These are phyloP conservation scores for Aquanectria penicillioides DNA, from an alignment of 2,329 filamentous ascomycete genomes.

Conservation along the genomic window DNA sequence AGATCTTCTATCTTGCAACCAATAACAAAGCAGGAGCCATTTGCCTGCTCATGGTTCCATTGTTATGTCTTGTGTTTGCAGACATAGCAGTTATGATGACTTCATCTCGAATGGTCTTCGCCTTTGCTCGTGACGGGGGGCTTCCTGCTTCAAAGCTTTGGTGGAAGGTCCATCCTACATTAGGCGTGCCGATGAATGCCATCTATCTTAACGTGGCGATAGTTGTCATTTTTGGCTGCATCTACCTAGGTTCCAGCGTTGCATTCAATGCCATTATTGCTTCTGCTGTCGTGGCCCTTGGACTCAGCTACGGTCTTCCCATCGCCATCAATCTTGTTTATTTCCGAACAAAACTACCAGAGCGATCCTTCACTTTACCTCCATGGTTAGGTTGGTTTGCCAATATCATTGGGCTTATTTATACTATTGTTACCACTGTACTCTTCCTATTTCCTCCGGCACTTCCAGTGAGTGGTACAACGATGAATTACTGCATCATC, in stretches of 20 bases:
- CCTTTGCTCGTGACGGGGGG: constrained; percentile 72
- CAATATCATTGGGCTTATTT: constrained; percentile 62
- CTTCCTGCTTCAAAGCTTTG: constrained; percentile 70
- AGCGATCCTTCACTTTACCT: constrained; percentile 49
- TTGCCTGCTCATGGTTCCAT: constrained; percentile 73
- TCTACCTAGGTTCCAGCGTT: constrained; percentile 71
- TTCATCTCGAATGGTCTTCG: constrained; percentile 72
- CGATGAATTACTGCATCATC: constrained; percentile 70
- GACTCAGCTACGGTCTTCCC: constrained; percentile 79
- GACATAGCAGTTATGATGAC: constrained; percentile 73
- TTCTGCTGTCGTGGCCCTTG: constrained; percentile 76
- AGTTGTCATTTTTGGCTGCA: constrained; percentile 74
- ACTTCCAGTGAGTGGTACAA: constrained; percentile 69
- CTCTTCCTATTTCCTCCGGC: constrained; percentile 78
- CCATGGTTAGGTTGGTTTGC: constrained; percentile 49
- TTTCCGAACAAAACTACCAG: constrained; percentile 71
- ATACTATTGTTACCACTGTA: constrained; percentile 74
- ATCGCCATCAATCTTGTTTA: constrained; percentile 74
- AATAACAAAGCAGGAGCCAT: constrained; percentile 68
- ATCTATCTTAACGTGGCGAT: constrained; percentile 68
- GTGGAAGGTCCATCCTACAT: constrained; percentile 66
- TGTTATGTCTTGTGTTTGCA: constrained; percentile 72
- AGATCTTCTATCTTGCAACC: constrained; percentile 72
- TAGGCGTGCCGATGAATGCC: constrained; percentile 74
- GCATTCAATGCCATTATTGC: constrained; percentile 79